Percentiles rank a stretch among this genome's conserved stretches.
Conservation (phyloP, 495 filamentous ascomycete species). For the Neurospora discreta region DNA sequence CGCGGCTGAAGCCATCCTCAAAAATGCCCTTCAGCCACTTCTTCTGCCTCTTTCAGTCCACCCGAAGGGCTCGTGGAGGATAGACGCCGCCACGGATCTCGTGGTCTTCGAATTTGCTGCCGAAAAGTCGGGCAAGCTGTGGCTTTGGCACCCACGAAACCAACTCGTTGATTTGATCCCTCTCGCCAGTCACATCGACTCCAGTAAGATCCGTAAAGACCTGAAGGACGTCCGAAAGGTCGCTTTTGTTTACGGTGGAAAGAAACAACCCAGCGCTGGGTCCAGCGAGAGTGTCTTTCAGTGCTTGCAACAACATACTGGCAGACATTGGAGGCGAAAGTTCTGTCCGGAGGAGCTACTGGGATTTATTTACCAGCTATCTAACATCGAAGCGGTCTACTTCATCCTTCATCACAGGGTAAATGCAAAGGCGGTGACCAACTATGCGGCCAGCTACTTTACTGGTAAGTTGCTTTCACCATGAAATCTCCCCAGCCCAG, state of each 20-base stretch:
- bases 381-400: slow-evolving; percentile 13
- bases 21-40: not conserved
- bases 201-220: not conserved
- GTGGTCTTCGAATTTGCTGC: not conserved
- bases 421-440: not conserved
- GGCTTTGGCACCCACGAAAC: not conserved
- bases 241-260: not conserved
- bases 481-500: too few relatives aligned
- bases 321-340: not conserved
- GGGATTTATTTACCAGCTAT: slow-evolving; percentile 12
- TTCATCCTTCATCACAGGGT: slow-evolving; percentile 2
- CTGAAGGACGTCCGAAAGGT: not conserved
- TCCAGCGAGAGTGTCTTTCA: not conserved
- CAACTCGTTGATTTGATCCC: not conserved
- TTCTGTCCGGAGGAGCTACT: slow-evolving; percentile 8
- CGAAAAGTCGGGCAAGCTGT: not conserved
- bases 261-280: not conserved
- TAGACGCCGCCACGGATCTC: slow-evolving; percentile 1
- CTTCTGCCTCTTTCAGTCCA: not conserved
- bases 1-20: not conserved
- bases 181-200: too few relatives aligned
- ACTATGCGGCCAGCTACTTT: not conserved
- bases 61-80: not conserved
- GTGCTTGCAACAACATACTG: not conserved
- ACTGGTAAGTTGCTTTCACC: not conserved